Conservation (phyloP, 1,284 basidiomycete species). For the Trichosporon sp. region DNA sequence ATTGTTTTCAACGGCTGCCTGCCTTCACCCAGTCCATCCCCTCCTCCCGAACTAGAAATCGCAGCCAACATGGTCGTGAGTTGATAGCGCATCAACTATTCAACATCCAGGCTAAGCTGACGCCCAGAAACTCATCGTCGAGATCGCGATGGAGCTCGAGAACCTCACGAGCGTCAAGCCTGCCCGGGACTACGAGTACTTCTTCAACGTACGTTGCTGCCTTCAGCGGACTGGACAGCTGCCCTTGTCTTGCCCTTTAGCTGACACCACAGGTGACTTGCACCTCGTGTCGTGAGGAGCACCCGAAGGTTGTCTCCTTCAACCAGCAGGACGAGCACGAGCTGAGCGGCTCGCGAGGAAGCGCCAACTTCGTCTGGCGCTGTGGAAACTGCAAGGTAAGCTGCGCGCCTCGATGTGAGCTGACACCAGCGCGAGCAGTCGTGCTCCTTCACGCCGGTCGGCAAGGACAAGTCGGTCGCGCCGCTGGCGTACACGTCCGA, state of each 20-base stretch:
- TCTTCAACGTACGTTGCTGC: conserved; percentile 41
- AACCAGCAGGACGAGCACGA: conserved; percentile 43
- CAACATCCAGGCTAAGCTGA: not conserved
- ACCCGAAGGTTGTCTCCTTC: conserved; percentile 47
- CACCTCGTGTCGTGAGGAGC: conserved; percentile 43
- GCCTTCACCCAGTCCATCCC: not conserved
- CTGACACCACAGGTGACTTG: conserved; percentile 38
- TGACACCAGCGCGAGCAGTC: conserved; percentile 46
- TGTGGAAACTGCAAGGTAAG: conserved; percentile 48
- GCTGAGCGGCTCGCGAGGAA: conserved; percentile 45
- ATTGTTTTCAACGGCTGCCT: not conserved
- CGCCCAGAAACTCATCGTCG: conserved; percentile 46
- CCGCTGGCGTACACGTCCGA: conserved; percentile 35
- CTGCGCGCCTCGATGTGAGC: not conserved
- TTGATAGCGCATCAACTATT: not conserved
- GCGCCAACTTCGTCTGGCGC: conserved; percentile 48
- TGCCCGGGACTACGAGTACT: conserved; percentile 44
- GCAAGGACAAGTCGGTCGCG: conserved; percentile 32
- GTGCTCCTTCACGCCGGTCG: conserved; percentile 40
- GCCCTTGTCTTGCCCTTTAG: not conserved
- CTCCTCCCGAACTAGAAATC: too few relatives aligned
- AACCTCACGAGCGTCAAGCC: conserved; percentile 45
- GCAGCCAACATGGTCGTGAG: conserved; percentile 16
- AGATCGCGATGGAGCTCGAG: conserved; percentile 48
- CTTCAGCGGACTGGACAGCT: not conserved